Evolutionary conservation across 2,329 filamentous ascomycete genomes (phyloP), one percentile per base, ranked within the genome.

Genomic region (Penicillium sp.): DNA sequence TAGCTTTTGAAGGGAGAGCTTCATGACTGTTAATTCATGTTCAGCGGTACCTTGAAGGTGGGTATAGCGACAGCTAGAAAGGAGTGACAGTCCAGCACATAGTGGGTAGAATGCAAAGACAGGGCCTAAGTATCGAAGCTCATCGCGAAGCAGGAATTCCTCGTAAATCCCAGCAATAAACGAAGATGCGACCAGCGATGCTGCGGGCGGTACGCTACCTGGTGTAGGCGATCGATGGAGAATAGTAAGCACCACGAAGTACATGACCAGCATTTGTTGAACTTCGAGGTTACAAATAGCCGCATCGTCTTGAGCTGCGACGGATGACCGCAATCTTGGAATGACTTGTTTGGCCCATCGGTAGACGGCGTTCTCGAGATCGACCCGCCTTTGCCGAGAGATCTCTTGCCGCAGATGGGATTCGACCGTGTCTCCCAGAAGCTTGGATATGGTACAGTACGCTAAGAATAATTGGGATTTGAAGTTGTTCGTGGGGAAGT

Each of bases 71-170:
- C 68, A 74, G 48, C 69, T 71, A 2, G 73, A 75, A 0, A 76
- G 66, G n/a, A 74, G 67, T 1, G 72, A 67, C 34, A 76, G 63
- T 0, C 74, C 74, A 2, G 74, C 72, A 13, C 70, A 71, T 3
- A 76, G 65, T 16, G 71, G 72, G 49, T 76, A 76, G 57, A 77
- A 75, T 4, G 74, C 73, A 51, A 72, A 76, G 4, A 75, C 72
- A 0, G 74, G 72, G 0, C 73, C 74, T 1, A 76, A 60, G 27
- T 72, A 75, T 23, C 71, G 69, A 12, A 77, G 65, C 46, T 78
- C 73, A 48, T 75, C 73, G 0, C 71, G 64, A 23, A 73, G 68
- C 23, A 77, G 68, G 44, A 77, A 73, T 40, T 75, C 71, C 49
- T 76, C 73, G 29, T 74, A 76, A 2, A 77, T 73, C 0, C 75